Evolutionary conservation across 441 rosid genomes (phyloP).

Genomic region (Arabidopsis lyrata): DNA sequence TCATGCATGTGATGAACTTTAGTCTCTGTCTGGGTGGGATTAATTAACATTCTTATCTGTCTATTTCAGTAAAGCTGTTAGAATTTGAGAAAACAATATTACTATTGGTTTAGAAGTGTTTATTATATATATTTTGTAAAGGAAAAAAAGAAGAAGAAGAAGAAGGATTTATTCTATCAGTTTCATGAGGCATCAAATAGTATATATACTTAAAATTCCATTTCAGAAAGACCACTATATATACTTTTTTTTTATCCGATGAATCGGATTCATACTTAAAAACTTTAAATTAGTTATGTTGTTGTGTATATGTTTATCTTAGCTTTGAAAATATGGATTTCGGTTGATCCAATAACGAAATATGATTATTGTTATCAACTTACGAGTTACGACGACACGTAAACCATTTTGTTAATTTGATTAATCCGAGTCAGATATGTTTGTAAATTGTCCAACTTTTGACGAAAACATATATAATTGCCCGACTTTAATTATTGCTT

Average conservation of each 20-base stretch:
- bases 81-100: no score
- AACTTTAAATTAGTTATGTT: not conserved
- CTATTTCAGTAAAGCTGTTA: no score
- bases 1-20: not conserved
- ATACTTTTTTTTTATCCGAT: not conserved
- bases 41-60: no score
- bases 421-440: constrained; percentile 15
- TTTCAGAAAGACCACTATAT: not conserved
- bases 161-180: no score
- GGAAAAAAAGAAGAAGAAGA: no score
- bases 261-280: not conserved
- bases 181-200: no score
- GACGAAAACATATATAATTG: not conserved
- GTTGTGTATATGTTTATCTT: no score
- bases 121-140: no score
- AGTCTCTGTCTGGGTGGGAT: not conserved
- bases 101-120: no score
- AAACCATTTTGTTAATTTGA: constrained; percentile 9
- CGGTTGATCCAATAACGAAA: no score
- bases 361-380: not conserved
- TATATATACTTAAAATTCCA: no score
- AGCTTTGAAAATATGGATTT: no score
- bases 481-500: constrained; percentile 28
- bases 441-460: constrained; percentile 11
- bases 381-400: not conserved